Conservation (phyloP, 352 stramenopile species). For the Phytopythium cucurbitacearum region DNA sequence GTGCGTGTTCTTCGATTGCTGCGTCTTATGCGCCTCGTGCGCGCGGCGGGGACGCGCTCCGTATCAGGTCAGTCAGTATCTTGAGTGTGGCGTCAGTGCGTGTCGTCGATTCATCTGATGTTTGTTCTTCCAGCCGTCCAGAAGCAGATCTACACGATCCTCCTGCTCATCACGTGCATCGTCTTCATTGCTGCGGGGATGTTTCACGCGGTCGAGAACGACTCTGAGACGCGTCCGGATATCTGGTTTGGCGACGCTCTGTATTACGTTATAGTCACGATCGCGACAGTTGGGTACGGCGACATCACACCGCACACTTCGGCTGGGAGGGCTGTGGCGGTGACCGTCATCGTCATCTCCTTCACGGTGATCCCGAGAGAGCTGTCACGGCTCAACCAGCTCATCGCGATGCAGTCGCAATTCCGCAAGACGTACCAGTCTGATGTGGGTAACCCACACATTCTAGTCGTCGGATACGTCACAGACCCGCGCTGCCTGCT, state of each 20-base stretch:
- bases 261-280: slow-evolving; percentile 60
- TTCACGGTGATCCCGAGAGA: slow-evolving; percentile 58
- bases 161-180: slow-evolving; percentile 60
- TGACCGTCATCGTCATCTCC: slow-evolving; percentile 48
- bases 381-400: slow-evolving; percentile 41
- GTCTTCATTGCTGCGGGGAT: slow-evolving; percentile 58
- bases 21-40: slow-evolving; percentile 45
- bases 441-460: slow-evolving; percentile 44
- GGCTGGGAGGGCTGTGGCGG: slow-evolving; percentile 30
- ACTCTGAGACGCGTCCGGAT: slow-evolving; percentile 11
- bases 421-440: slow-evolving; percentile 58
- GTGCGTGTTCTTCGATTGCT: slow-evolving; percentile 55
- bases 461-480: slow-evolving; percentile 51
- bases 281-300: slow-evolving; percentile 51
- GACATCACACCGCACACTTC: slow-evolving; percentile 45
- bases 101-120: background rate
- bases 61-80: slow-evolving; percentile 21
- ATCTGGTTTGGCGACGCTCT: slow-evolving; percentile 54
- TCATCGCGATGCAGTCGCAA: slow-evolving; percentile 60
- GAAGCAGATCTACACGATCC: slow-evolving; percentile 60
- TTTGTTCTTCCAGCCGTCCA: slow-evolving; percentile 29
- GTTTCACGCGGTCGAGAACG: slow-evolving; percentile 53
- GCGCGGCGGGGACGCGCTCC: slow-evolving; percentile 33
- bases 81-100: background rate
- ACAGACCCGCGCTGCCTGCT: slow-evolving; percentile 42